Conservation (phyloP, 1,284 basidiomycete species). For the Volvariella surrecta region DNA sequence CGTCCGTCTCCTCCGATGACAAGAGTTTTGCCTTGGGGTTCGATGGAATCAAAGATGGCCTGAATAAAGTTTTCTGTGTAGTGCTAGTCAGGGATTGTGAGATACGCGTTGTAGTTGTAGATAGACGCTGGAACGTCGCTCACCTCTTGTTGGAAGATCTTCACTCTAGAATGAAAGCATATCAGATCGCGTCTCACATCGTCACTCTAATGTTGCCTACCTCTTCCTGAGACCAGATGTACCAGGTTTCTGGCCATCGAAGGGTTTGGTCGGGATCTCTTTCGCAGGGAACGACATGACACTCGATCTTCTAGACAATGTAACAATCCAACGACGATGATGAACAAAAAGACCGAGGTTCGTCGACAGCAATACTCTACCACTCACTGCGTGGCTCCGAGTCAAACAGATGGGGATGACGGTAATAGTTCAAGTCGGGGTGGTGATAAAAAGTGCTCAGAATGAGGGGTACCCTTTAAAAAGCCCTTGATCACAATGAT, state of each 20-base stretch:
- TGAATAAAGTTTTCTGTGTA: slow-evolving; percentile 99
- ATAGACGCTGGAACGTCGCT: slow-evolving; percentile 13
- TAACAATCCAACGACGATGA: no score
- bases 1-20: slow-evolving; percentile 98
- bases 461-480: no score
- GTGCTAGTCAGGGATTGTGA: slow-evolving; percentile 46
- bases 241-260: slow-evolving; percentile 89
- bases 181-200: no score
- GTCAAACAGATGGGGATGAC: no score
- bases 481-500: no score
- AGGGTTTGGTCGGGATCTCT: slow-evolving; percentile 67
- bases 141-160: slow-evolving; percentile 87
- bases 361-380: no score
- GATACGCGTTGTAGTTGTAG: slow-evolving; percentile 10
- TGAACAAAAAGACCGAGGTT: no score
- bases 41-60: slow-evolving; percentile 88
- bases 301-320: neutral
- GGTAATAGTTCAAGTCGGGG: no score
- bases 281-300: slow-evolving; percentile 40
- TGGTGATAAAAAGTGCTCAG: no score
- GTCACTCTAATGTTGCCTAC: slow-evolving; percentile 28
- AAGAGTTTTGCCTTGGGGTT: slow-evolving; percentile 75
- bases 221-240: slow-evolving; percentile 92
- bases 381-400: no score
- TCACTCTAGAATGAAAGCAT: slow-evolving; percentile 51